These are phyloP conservation scores for Alternaria sp. DNA, from an alignment of 2,329 filamentous ascomycete genomes.

Conservation along the genomic window DNA sequence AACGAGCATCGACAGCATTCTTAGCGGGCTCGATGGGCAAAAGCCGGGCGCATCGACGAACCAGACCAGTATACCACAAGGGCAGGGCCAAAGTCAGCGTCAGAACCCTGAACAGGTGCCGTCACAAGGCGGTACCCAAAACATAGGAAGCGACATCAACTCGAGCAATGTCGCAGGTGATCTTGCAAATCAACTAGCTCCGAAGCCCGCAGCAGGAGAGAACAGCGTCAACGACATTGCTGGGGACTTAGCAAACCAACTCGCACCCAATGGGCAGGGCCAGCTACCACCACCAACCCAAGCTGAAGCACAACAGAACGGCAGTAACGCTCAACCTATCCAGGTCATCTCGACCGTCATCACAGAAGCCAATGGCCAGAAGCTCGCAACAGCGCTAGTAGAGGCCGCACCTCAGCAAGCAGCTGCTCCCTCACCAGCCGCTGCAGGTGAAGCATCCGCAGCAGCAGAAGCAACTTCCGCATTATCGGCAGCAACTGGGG, in stretches of 20 bases:
- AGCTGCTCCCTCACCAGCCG: slow-evolving; percentile 7
- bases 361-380: slow-evolving; percentile 16
- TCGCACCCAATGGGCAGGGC: slow-evolving; percentile 14
- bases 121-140: neutral
- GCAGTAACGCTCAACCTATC: slow-evolving; percentile 10
- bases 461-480: neutral
- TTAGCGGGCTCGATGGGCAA: slow-evolving; percentile 23
- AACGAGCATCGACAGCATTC: slow-evolving; percentile 19
- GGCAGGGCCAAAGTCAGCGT: slow-evolving; percentile 13
- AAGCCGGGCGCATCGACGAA: slow-evolving; percentile 19
- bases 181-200: slow-evolving; percentile 14
- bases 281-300: slow-evolving; percentile 10
- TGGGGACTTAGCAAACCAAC: slow-evolving; percentile 17
- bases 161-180: slow-evolving; percentile 7
- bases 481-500: neutral
- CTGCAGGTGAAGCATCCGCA: neutral
- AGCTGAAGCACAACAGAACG: slow-evolving; percentile 1
- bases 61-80: slow-evolving; percentile 12
- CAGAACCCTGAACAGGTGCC: slow-evolving; percentile 2
- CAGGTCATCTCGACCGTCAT: slow-evolving; percentile 20
- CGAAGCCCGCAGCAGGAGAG: neutral
- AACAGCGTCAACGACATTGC: slow-evolving; percentile 7
- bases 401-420: slow-evolving; percentile 18
- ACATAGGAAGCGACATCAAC: slow-evolving; percentile 10
- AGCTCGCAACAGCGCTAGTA: slow-evolving; percentile 15